Evolutionary conservation across 495 filamentous ascomycete genomes (phyloP).

Genomic region (Tuber aestivum): DNA sequence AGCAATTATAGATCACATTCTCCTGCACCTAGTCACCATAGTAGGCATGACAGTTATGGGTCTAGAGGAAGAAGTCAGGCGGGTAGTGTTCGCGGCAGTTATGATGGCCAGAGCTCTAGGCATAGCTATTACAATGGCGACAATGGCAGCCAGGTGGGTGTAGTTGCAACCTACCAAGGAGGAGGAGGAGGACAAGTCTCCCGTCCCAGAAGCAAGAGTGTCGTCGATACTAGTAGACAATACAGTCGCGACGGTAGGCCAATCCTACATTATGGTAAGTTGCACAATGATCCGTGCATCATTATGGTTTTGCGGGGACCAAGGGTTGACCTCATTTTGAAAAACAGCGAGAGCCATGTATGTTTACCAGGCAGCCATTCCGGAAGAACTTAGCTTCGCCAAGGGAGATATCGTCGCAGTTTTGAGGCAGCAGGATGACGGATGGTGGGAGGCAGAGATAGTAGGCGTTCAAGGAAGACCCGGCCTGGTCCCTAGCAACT

Average conservation of each 20-base stretch:
- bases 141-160: constrained; percentile 35
- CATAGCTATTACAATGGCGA: constrained; percentile 36
- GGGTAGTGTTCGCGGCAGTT: constrained; percentile 29
- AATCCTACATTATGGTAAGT: constrained; percentile 88
- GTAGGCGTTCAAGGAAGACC: constrained; percentile 65
- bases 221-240: constrained; percentile 63
- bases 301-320: not conserved
- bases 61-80: constrained; percentile 48
- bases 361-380: constrained; percentile 86
- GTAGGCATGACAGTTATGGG: constrained; percentile 51
- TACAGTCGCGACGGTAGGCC: constrained; percentile 78
- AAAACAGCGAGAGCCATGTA: constrained; percentile 80
- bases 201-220: constrained; percentile 71
- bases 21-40: constrained; percentile 37
- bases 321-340: constrained; percentile 27
- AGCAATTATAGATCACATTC: constrained; percentile 35
- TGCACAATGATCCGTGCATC: constrained; percentile 19
- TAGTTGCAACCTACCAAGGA: constrained; percentile 32
- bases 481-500: constrained; percentile 95
- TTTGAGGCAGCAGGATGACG: constrained; percentile 90
- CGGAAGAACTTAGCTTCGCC: constrained; percentile 85
- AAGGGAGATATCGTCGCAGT: constrained; percentile 91
- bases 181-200: constrained; percentile 44
- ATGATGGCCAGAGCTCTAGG: constrained; percentile 35
- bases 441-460: constrained; percentile 98